These are phyloP conservation scores for Kalmanozyma brasiliensis DNA, from an alignment of 1,284 basidiomycete species.

Conservation along the genomic window DNA sequence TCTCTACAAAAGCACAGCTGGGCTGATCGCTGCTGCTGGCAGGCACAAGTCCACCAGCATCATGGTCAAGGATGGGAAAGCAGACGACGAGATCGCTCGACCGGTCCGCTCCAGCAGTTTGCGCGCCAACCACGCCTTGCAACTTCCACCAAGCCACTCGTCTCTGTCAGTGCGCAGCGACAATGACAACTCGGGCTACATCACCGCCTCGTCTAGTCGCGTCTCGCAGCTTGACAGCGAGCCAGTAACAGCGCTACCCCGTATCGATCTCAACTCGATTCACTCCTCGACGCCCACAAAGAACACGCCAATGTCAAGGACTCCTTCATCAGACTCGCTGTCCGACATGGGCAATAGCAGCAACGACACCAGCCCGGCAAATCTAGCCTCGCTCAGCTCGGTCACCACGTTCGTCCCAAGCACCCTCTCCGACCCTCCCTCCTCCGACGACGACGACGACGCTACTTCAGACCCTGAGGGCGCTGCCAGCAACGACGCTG, in stretches of 20 bases:
- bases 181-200: conserved; percentile 20
- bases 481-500: neutral
- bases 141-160: conserved; percentile 21
- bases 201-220: conserved; percentile 30
- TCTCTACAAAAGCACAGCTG: neutral
- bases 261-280: conserved; percentile 9
- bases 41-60: neutral
- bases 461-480: neutral
- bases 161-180: conserved; percentile 33
- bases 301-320: neutral
- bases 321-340: conserved; percentile 17
- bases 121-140: conserved; percentile 4
- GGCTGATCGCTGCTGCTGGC: neutral
- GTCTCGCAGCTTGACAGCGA: conserved; percentile 25
- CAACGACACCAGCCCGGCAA: conserved; percentile 4
- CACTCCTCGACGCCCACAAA: conserved; percentile 24
- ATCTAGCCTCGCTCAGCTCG: conserved; percentile 22
- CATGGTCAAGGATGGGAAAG: conserved; percentile 4
- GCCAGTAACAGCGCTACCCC: conserved; percentile 16
- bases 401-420: conserved; percentile 43
- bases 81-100: conserved; percentile 1
- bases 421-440: conserved; percentile 5
- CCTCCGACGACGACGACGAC: conserved; percentile 14
- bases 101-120: conserved; percentile 1
- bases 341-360: conserved; percentile 1